These are phyloP conservation scores for Croton setiger DNA, from an alignment of 441 rosid species.

Conservation along the genomic window DNA sequence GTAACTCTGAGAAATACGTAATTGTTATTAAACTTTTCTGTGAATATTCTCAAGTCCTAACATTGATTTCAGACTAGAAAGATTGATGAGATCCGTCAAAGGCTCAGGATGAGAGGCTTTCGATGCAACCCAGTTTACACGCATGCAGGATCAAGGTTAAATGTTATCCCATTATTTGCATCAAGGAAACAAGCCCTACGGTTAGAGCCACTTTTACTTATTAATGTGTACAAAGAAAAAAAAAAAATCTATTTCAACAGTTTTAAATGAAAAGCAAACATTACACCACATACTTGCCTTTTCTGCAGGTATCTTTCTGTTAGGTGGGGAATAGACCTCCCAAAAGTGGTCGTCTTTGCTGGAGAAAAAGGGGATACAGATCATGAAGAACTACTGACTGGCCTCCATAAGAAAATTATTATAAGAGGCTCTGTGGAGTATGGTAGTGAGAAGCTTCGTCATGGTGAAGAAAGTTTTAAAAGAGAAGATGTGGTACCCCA, in stretches of 20 bases:
- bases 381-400: conserved; percentile 61
- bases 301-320: conserved; percentile 74
- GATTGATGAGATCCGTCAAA: conserved; percentile 66
- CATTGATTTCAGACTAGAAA: conserved; percentile 50
- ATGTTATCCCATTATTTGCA: conserved; percentile 74
- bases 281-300: conserved; percentile 16
- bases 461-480: conserved; percentile 53
- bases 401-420: conserved; percentile 67
- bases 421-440: conserved; percentile 50
- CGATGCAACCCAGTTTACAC: conserved; percentile 72
- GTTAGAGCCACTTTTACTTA: conserved; percentile 32
- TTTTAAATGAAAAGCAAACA: conserved; percentile 8
- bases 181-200: conserved; percentile 86
- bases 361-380: conserved; percentile 95
- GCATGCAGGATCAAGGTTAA: conserved; percentile 64
- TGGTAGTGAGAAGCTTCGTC: conserved; percentile 62
- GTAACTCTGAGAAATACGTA: conserved; percentile 1
- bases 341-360: conserved; percentile 56
- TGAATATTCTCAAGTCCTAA: conserved; percentile 13
- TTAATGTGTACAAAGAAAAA: background rate
- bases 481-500: conserved; percentile 52
- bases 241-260: background rate
- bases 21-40: conserved; percentile 9
- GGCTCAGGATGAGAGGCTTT: conserved; percentile 86
- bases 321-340: conserved; percentile 76